Percentiles rank a stretch among this genome's conserved stretches.
These are phyloP conservation scores for Cystofilobasidium macerans DNA, from an alignment of 768 basidiomycete genomes.

Conservation along the genomic window DNA sequence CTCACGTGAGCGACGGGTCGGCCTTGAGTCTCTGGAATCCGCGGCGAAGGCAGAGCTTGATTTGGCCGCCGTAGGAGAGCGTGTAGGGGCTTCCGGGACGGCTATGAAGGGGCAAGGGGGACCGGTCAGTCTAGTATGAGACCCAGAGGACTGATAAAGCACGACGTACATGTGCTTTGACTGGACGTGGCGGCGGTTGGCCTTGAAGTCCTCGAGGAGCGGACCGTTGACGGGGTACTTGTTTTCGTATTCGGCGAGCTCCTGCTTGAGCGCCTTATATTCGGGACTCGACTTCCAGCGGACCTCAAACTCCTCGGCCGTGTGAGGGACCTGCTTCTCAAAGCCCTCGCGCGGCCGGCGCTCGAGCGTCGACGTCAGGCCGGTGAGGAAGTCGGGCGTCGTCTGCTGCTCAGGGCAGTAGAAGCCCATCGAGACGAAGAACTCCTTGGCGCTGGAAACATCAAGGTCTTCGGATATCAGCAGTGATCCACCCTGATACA, in stretches of 20 bases:
- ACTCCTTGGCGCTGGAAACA: constrained; percentile 39
- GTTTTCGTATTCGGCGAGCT: not conserved
- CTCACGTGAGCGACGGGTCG: constrained; percentile 5
- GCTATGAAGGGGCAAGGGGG: not conserved
- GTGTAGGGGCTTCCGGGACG: constrained; percentile 41
- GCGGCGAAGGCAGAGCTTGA: constrained; percentile 43
- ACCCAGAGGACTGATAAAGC: too few species aligned
- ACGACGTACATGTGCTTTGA: not conserved
- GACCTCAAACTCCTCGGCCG: constrained; percentile 5
- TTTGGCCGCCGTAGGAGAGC: constrained; percentile 44
- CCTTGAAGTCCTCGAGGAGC: not conserved
- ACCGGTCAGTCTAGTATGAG: too few species aligned
- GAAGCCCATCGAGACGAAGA: constrained; percentile 45
- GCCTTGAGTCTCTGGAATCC: constrained; percentile 41
- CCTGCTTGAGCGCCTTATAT: not conserved
- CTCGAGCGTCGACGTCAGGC: constrained; percentile 14
- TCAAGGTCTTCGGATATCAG: not conserved
- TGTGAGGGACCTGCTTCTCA: not conserved
- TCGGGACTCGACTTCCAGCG: constrained; percentile 1
- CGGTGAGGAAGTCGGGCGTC: constrained; percentile 29
- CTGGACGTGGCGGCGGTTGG: not conserved
- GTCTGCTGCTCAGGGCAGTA: constrained; percentile 36
- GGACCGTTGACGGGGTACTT: not conserved
- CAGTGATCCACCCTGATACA: too few species aligned
- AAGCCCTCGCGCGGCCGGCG: not conserved